Evolutionary conservation across 1,284 basidiomycete species (phyloP).

Genomic region (Athelia sp.): DNA sequence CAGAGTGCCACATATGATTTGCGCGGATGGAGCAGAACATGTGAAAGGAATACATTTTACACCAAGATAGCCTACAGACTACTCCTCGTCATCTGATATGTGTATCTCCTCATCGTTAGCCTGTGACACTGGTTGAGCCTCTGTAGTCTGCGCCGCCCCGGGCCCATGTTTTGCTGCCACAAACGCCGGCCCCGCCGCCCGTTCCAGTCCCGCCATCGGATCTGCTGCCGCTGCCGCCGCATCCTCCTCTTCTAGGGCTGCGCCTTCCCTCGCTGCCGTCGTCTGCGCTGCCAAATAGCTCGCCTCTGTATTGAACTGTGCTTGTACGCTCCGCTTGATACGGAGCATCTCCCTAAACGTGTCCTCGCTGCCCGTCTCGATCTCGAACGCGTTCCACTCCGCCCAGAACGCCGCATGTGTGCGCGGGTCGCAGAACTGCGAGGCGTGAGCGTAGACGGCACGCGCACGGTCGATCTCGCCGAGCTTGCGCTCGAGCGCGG

Average conservation of each 20-base stretch:
- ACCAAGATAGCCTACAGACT: too few species aligned
- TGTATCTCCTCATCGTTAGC: slow-evolving; percentile 78
- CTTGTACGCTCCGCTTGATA: slow-evolving; percentile 97
- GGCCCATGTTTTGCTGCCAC: slow-evolving; percentile 54
- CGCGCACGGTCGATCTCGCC: slow-evolving; percentile 98
- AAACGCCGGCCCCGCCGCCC: slow-evolving; percentile 54
- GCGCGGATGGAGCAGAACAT: too few species aligned
- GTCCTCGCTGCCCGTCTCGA: slow-evolving; percentile 96
- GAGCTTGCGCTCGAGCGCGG: slow-evolving; percentile 93
- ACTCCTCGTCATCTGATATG: slow-evolving; percentile 80
- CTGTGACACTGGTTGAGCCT: slow-evolving; percentile 24
- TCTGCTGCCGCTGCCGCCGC: slow-evolving; percentile 48
- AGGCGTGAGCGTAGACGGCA: slow-evolving; percentile 94
- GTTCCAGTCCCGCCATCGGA: slow-evolving; percentile 67
- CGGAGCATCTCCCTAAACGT: slow-evolving; percentile 99
- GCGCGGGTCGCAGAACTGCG: slow-evolving; percentile 97
- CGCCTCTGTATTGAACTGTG: slow-evolving; percentile 96
- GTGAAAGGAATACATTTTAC: too few species aligned
- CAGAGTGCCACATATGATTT: too few species aligned
- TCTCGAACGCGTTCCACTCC: slow-evolving; percentile 97
- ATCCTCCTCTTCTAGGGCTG: slow-evolving; percentile 48
- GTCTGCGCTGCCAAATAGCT: slow-evolving; percentile 86
- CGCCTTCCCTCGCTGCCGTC: slow-evolving; percentile 60
- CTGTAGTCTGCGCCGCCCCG: slow-evolving; percentile 28
- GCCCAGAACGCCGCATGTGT: slow-evolving; percentile 89